phyloP scores from a whole-genome alignment of 306 rosid genomes.

The Quercus dentata region DNA sequence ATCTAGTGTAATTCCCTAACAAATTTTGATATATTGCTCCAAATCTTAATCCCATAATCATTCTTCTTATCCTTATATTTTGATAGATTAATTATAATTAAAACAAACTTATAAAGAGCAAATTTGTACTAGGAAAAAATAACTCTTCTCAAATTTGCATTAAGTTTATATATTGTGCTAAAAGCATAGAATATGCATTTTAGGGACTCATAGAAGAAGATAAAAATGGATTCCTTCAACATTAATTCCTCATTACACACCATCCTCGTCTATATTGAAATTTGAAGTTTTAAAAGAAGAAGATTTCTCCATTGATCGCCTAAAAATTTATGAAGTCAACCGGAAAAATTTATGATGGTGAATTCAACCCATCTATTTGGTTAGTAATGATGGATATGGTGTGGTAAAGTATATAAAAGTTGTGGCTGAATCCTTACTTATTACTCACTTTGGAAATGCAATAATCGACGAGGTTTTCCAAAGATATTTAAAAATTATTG shows the following conservation, averaged over 20 bases:
- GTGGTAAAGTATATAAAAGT: slow-evolving; percentile 40
- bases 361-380: background rate
- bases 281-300: slow-evolving; percentile 42
- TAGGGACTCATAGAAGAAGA: slow-evolving; percentile 48
- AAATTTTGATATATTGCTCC: too few species aligned
- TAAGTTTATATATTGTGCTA: background rate
- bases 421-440: slow-evolving; percentile 40
- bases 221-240: slow-evolving; percentile 43
- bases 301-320: slow-evolving; percentile 28
- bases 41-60: too few species aligned
- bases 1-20: too few species aligned
- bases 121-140: background rate
- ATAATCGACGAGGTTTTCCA: slow-evolving; percentile 35
- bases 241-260: slow-evolving; percentile 45
- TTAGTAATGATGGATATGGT: slow-evolving; percentile 18
- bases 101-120: too few species aligned
- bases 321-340: slow-evolving; percentile 21
- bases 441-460: slow-evolving; percentile 38
- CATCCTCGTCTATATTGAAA: slow-evolving; percentile 41
- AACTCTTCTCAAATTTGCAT: background rate
- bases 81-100: too few species aligned
- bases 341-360: slow-evolving; percentile 32
- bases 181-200: background rate
- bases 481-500: slow-evolving; percentile 21
- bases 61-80: too few species aligned